Percentiles rank a stretch among this genome's conserved stretches.
phyloP scores from a whole-genome alignment of 116 monocot genomes.

The Zostera marina region DNA sequence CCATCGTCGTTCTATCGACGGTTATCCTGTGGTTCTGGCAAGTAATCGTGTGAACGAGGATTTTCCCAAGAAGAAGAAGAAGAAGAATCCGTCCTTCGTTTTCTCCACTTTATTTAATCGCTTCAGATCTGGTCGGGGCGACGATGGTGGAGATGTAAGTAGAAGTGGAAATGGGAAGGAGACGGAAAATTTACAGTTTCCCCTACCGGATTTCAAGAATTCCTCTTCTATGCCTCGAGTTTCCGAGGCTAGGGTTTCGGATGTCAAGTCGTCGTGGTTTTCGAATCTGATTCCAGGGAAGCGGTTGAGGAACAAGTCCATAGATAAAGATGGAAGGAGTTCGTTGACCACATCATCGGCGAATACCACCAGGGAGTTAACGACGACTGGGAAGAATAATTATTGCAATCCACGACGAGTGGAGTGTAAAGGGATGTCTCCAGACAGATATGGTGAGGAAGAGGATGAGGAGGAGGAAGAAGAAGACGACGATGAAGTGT shows the following conservation, averaged over 20 bases:
- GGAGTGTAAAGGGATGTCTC: background rate
- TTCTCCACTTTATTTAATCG: conserved; percentile 14
- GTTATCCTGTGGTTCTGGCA: too few species aligned
- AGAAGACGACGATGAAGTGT: background rate
- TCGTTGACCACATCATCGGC: background rate
- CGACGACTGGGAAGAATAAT: background rate
- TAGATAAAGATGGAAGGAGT: background rate
- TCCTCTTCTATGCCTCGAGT: background rate
- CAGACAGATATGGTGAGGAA: background rate
- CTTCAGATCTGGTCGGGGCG: conserved; percentile 11
- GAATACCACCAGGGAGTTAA: background rate
- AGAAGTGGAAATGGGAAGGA: too few species aligned
- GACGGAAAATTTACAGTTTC: background rate
- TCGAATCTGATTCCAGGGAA: background rate
- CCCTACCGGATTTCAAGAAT: background rate
- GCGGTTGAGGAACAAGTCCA: background rate
- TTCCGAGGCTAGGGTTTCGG: background rate
- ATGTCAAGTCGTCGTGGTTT: background rate
- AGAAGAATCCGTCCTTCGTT: conserved; percentile 4
- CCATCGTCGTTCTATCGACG: conserved; percentile 5
- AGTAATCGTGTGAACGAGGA: background rate
- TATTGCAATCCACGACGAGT: too few species aligned
- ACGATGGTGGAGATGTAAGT: too few species aligned
- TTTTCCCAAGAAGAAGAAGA: background rate
- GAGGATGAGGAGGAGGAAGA: background rate